Percentiles rank a stretch among this genome's conserved stretches.
Conservation (phyloP, 2,329 filamentous ascomycete genomes). For the Colletotrichum tamarilloi region DNA sequence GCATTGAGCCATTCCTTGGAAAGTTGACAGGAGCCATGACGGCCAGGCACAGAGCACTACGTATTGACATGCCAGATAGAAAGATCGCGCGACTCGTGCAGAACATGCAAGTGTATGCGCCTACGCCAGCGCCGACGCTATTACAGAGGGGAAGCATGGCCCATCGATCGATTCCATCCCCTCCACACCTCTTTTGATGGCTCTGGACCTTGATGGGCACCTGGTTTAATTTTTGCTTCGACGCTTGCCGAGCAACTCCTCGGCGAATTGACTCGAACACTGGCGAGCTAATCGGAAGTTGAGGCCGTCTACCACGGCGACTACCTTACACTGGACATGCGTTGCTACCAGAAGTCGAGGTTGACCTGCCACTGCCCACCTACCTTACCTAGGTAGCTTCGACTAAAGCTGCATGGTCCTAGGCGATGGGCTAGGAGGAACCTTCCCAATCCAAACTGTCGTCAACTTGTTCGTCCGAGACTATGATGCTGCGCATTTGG, state of each 20-base stretch:
- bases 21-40: not conserved
- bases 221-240: not conserved
- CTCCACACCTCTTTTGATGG: not conserved
- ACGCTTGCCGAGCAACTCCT: not conserved
- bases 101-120: slow-evolving; percentile 23
- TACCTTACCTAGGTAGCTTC: not conserved
- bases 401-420: slow-evolving; percentile 1
- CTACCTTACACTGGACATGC: not conserved
- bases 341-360: not conserved
- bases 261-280: slow-evolving; percentile 4
- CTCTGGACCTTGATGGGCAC: not conserved
- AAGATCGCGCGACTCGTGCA: slow-evolving; percentile 23
- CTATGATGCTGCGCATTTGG: not conserved
- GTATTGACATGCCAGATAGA: not conserved
- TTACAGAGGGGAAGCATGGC: not conserved
- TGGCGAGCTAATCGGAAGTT: slow-evolving; percentile 7
- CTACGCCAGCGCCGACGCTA: slow-evolving; percentile 12
- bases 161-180: slow-evolving; percentile 3
- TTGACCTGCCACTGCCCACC: not conserved
- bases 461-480: not conserved
- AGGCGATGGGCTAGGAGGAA: not conserved
- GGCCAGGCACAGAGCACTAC: not conserved
- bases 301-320: not conserved
- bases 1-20: not conserved
- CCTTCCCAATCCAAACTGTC: not conserved